A percentile compares a stretch with the other conserved stretches of the same genome.
phyloP scores from a whole-genome alignment of 768 basidiomycete species.

The Suillus subaureus region DNA sequence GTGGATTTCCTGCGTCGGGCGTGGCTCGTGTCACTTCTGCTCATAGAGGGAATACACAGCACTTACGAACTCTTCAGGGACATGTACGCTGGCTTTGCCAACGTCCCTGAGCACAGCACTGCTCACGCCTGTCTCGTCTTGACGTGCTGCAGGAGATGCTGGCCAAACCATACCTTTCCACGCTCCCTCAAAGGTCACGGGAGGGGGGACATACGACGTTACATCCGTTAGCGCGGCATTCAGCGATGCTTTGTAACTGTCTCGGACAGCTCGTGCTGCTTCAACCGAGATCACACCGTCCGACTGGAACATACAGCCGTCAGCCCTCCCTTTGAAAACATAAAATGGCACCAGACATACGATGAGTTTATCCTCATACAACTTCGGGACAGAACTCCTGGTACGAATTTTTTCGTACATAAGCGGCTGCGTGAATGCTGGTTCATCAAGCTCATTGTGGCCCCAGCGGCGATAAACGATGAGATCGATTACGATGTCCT shows the following conservation, averaged over 20 bases:
- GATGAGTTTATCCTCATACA: slow-evolving; percentile 80
- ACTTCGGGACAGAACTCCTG: slow-evolving; percentile 72
- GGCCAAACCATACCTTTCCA: slow-evolving; percentile 71
- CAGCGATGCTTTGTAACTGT: slow-evolving; percentile 61
- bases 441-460: slow-evolving; percentile 89
- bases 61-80: slow-evolving; percentile 67
- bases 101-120: slow-evolving; percentile 52
- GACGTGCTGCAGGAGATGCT: slow-evolving; percentile 49
- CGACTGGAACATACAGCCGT: slow-evolving; percentile 15
- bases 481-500: slow-evolving; percentile 89
- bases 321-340: background rate
- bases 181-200: slow-evolving; percentile 62
- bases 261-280: slow-evolving; percentile 53
- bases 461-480: slow-evolving; percentile 90
- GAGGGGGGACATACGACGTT: slow-evolving; percentile 48
- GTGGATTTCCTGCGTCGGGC: slow-evolving; percentile 67
- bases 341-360: slow-evolving; percentile 42
- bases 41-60: background rate
- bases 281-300: slow-evolving; percentile 48
- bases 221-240: slow-evolving; percentile 59
- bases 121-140: slow-evolving; percentile 72
- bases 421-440: slow-evolving; percentile 82
- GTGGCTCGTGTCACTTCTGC: background rate
- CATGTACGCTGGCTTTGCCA: slow-evolving; percentile 68
- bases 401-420: slow-evolving; percentile 91